Evolutionary conservation across 2,329 filamentous ascomycete genomes (phyloP), one percentile per base, ranked within the genome.

Genomic region (Sporothrix mexicana): DNA sequence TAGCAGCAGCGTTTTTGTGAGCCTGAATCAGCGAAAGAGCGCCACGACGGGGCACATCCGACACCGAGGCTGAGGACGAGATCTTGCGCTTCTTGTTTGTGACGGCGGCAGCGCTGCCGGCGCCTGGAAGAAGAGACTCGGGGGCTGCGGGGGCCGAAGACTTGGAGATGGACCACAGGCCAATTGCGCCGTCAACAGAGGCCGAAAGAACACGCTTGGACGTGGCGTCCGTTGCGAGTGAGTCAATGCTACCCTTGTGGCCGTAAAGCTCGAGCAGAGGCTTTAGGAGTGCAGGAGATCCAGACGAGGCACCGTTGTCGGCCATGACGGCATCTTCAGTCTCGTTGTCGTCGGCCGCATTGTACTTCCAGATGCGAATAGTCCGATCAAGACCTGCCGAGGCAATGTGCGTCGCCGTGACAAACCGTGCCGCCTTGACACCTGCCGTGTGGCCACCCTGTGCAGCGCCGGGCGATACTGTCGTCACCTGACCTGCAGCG

Each of bases 311-410:
- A 3, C 41, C 89, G 25, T 93, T 88, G 61, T 90, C 88, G 72
- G 98, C 82, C 69, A 89, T 88, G 79, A 95, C 91, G 75, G 97
- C 88, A 57, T 88, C 88, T 75, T 89, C 90, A 1, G 89, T 85
- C 75, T 89, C 86, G 41, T 88, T 84, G 74, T 86, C 87, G 2
- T 89, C 85, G 75, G 89, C 86, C 78, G 96, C 93, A 61, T 86
- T 84, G 82, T 97, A 97, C 80, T 95, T 94, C 95, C 95, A 99
- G 76, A 98, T 83, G 61, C 95, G 88, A 55, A 99, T 88, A 2
- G 93, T 95, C 74, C 93, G 89, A 82, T 98, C 96, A 76, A 97
- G 85, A 15, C 94, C 92, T 0, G 92, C 91, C 1, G 95, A 97
- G 4, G 91, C 95, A 78, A 98, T 85, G 81, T 94, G 91, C 70